phyloP scores from a whole-genome alignment of 306 rosid species.

The Vicia sativa region DNA sequence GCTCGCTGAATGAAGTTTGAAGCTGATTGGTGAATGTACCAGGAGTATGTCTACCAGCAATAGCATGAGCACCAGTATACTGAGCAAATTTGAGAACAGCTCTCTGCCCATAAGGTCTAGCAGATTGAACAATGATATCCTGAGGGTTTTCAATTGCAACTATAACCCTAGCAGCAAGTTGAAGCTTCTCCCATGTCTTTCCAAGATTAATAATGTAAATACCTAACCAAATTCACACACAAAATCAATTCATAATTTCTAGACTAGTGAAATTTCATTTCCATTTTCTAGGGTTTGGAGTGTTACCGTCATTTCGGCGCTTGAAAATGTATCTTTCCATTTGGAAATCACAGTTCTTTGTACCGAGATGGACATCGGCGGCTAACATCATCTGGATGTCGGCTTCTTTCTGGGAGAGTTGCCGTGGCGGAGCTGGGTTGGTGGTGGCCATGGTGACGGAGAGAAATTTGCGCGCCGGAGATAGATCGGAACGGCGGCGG shows the following conservation, averaged over 20 bases:
- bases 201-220: constrained; percentile 85
- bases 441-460: constrained; percentile 58
- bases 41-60: constrained; percentile 90
- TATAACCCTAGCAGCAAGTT: constrained; percentile 81
- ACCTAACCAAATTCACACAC: constrained; percentile 40
- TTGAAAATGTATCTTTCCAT: constrained; percentile 94
- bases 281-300: not conserved
- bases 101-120: constrained; percentile 87
- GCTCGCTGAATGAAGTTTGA: constrained; percentile 84
- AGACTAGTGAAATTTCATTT: not conserved
- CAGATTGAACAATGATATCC: constrained; percentile 78
- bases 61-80: constrained; percentile 77
- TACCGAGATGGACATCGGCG: constrained; percentile 85
- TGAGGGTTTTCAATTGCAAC: constrained; percentile 86
- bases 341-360: constrained; percentile 81
- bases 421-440: constrained; percentile 54
- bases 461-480: too few species aligned
- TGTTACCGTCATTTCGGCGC: constrained; percentile 81
- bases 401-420: constrained; percentile 76
- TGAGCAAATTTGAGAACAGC: constrained; percentile 83
- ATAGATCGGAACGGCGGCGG: too few species aligned
- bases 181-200: constrained; percentile 81
- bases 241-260: not conserved
- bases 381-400: constrained; percentile 92
- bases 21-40: constrained; percentile 92